Evolutionary conservation across 1,284 basidiomycete genomes (phyloP).

Genomic region (Sutorius eximius): DNA sequence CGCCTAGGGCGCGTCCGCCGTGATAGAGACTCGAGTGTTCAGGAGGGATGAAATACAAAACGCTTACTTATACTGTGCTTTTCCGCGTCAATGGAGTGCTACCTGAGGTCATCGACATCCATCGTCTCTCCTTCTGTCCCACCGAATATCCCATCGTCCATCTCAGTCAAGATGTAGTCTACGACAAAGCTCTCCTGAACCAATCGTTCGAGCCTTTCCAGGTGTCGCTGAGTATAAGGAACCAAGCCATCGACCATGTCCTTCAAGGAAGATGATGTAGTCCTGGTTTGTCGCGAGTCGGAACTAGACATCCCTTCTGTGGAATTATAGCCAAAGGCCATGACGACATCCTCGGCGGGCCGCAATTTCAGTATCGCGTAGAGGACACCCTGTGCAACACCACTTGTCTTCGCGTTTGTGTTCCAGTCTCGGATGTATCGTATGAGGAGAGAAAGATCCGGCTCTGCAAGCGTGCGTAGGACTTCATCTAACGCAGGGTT

Average conservation of each 20-base stretch:
- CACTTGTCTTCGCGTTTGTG: conserved; percentile 81
- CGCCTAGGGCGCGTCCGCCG: conserved; percentile 44
- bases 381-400: conserved; percentile 85
- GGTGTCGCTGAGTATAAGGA: conserved; percentile 93
- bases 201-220: conserved; percentile 80
- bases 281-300: conserved; percentile 21
- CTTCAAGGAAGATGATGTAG: conserved; percentile 53
- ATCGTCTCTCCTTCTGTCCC: conserved; percentile 44
- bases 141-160: conserved; percentile 79
- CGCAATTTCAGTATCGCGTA: conserved; percentile 80
- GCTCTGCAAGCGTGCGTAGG: conserved; percentile 65
- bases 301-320: conserved; percentile 19
- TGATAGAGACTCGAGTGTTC: background rate
- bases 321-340: conserved; percentile 58
- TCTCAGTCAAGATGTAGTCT: conserved; percentile 89
- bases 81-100: conserved; percentile 8
- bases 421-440: conserved; percentile 93
- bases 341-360: conserved; percentile 69
- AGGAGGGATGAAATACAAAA: conserved; percentile 1
- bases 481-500: conserved; percentile 77
- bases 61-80: conserved; percentile 17
- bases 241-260: conserved; percentile 85
- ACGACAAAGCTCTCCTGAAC: conserved; percentile 93
- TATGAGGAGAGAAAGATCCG: conserved; percentile 82
- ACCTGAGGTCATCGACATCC: conserved; percentile 40